These are phyloP conservation scores for Pyrenophora teres DNA, from an alignment of 2,329 filamentous ascomycete species.

Conservation along the genomic window DNA sequence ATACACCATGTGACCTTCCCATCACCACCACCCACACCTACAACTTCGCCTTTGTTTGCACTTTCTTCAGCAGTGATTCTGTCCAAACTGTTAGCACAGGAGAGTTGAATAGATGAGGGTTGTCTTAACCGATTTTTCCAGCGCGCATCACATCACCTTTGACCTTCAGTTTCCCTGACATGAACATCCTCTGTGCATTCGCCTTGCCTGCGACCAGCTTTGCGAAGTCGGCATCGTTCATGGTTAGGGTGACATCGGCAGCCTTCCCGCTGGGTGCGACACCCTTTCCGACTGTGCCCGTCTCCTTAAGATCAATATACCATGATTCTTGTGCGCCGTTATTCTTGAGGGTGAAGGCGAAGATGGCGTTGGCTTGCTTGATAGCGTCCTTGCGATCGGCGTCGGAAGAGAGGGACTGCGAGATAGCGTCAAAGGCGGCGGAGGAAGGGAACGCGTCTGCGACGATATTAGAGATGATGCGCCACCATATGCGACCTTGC, in stretches of 20 bases:
- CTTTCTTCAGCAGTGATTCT: conserved; percentile 70
- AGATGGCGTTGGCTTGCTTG: conserved; percentile 84
- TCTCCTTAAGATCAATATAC: conserved; percentile 95
- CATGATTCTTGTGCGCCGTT: conserved; percentile 79
- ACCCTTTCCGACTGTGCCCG: conserved; percentile 80
- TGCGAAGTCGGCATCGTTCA: conserved; percentile 85
- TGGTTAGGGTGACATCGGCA: conserved; percentile 81
- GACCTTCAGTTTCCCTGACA: conserved; percentile 98
- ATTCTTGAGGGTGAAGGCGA: conserved; percentile 94
- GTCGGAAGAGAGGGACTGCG: conserved; percentile 70
- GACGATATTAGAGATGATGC: neutral
- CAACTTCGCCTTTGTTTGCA: conserved; percentile 45
- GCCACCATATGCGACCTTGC: neutral
- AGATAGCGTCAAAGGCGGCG: conserved; percentile 87
- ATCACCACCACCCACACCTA: conserved; percentile 19
- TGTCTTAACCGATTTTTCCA: conserved; percentile 69
- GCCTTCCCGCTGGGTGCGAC: conserved; percentile 70
- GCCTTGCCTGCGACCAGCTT: conserved; percentile 84
- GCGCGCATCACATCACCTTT: conserved; percentile 99
- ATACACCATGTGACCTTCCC: neutral
- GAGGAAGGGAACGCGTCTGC: conserved; percentile 81
- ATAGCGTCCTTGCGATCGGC: conserved; percentile 84
- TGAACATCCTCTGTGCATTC: conserved; percentile 94
- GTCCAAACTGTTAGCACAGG: too few relatives aligned
- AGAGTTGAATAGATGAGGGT: too few relatives aligned